These are phyloP conservation scores for Teunomyces tritomae DNA, from an alignment of 805 yeast genomes.

Conservation along the genomic window DNA sequence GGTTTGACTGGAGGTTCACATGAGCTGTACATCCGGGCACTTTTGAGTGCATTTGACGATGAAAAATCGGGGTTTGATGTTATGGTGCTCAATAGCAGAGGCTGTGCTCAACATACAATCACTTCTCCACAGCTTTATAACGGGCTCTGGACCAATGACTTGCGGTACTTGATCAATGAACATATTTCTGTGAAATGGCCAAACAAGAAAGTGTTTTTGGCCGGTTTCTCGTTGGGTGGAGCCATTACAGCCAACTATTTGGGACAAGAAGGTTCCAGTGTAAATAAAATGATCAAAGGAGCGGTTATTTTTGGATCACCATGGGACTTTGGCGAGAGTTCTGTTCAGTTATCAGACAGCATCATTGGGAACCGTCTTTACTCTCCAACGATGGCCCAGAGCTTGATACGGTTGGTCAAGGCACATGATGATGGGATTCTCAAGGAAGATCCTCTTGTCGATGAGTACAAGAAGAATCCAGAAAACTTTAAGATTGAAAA, in stretches of 20 bases:
- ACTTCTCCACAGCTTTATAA: conserved; percentile 66
- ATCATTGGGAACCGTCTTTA: conserved; percentile 37
- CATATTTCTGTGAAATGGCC: conserved; percentile 53
- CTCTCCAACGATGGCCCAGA: conserved; percentile 43
- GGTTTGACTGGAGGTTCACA: conserved; percentile 82
- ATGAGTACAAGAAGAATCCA: conserved; percentile 30
- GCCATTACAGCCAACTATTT: conserved; percentile 63
- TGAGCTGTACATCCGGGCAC: conserved; percentile 66
- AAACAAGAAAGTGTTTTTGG: conserved; percentile 57
- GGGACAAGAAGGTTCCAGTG: conserved; percentile 57
- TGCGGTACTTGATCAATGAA: conserved; percentile 55
- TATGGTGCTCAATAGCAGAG: conserved; percentile 65
- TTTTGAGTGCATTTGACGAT: conserved; percentile 42
- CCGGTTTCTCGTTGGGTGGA: conserved; percentile 76
- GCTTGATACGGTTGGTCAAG: conserved; percentile 30
- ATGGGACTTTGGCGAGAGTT: conserved; percentile 66
- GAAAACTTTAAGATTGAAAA: conserved; percentile 29
- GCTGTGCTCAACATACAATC: conserved; percentile 73
- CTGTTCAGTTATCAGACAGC: conserved; percentile 39
- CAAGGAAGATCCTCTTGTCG: conserved; percentile 19
- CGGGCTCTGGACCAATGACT: conserved; percentile 68
- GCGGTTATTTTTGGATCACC: conserved; percentile 65
- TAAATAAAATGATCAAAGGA: conserved; percentile 50
- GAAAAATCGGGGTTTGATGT: conserved; percentile 46
- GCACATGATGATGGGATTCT: conserved; percentile 29